Evolutionary conservation across 805 yeast genomes (phyloP), one percentile per base, ranked within the genome.

Genomic region (Myxozyma sirexii): DNA sequence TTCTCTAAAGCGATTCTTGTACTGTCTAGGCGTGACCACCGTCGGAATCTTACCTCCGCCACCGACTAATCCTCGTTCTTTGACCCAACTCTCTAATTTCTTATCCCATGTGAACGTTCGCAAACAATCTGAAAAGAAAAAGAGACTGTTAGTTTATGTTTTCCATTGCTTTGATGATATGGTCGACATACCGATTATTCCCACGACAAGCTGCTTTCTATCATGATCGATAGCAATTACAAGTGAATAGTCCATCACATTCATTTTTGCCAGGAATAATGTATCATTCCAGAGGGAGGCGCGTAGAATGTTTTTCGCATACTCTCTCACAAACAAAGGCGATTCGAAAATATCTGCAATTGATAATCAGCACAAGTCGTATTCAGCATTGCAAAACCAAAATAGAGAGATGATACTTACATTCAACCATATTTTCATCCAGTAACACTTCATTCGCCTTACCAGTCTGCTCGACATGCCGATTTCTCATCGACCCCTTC

Each of bases 21-120:
- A 94, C 74, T 94, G 99, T 68, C 91, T 84, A 1, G 99, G 99
- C 0, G 99, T 93, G 7, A 94, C 93, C 31, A 94, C 96, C 0
- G 99, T 94, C 0, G 99, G 99, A 65, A 89, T 96, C 68, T 89
- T 93, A 0, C 90, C 89, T 53, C 87, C 87, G 39, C 90, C 89
- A 1, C 88, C 85, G 44, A 93, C 96, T 38, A 94, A 77, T 1
- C 93, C 92, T 68, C 90, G 88, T 57, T 96, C 99, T 72, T 94
- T 94, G 38, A 94, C 99, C 99, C 99, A 94, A 72, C 96, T 91
- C 72, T 94, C 99, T 27, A 94, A 83, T 74, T 92, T 94, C 74
- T 94, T 94, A 70, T 94, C 99, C 99, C 99, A 94, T 0, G 99
- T 94, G 69, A 93, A 94, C 0, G 99, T 91, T 60, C 99, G 76